phyloP scores from a whole-genome alignment of 2,329 filamentous ascomycete species.

The Blastomyces emzantsi region DNA sequence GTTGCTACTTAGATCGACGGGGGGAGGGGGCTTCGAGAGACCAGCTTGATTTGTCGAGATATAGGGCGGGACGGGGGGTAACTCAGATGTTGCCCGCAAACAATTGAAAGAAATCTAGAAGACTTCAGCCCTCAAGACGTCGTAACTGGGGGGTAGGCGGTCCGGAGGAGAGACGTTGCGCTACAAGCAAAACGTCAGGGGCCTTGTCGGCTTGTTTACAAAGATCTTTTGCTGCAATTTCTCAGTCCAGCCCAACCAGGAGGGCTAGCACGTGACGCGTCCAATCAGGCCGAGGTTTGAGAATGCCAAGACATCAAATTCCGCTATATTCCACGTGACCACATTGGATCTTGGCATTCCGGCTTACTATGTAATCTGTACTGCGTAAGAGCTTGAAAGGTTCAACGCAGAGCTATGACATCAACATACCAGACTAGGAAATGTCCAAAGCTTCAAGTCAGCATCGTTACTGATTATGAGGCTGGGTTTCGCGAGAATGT shows the following conservation, averaged over 20 bases:
- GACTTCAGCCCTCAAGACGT: not conserved
- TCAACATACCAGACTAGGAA: not conserved
- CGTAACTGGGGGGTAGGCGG: not conserved
- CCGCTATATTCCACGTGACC: not conserved
- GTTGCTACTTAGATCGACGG: slow-evolving; percentile 16
- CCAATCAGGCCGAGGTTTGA: slow-evolving; percentile 7
- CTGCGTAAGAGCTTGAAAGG: too few species aligned
- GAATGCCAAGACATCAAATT: not conserved
- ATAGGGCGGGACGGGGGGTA: not conserved
- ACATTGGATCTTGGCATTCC: not conserved
- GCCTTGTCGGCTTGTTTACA: not conserved
- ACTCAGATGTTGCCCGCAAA: not conserved
- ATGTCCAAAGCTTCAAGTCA: not conserved
- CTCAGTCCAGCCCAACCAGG: not conserved
- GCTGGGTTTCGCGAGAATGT: not conserved
- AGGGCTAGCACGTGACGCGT: not conserved
- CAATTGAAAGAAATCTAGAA: not conserved
- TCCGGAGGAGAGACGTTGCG: not conserved
- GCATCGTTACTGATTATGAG: not conserved
- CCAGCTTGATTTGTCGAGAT: not conserved
- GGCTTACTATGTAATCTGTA: too few species aligned
- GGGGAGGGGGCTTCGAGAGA: not conserved
- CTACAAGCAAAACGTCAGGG: not conserved
- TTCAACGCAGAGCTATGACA: not conserved
- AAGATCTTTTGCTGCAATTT: not conserved